A percentile compares a stretch with the other conserved stretches of the same genome.
Conservation (phyloP, 2,329 filamentous ascomycete species). For the Conoideocrella luteorostrata region DNA sequence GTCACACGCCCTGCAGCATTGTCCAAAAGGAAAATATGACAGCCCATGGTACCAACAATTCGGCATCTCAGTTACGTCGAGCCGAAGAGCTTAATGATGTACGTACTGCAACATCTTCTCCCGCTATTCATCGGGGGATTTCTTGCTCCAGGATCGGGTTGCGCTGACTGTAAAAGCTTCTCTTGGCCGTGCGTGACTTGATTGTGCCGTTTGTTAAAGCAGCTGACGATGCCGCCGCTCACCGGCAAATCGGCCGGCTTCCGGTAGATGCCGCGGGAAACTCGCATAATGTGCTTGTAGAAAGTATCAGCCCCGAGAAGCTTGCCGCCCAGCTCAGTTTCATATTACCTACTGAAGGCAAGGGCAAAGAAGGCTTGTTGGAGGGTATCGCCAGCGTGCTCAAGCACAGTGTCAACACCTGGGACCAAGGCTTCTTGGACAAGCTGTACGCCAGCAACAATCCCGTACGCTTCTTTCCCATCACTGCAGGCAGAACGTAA, state of each 20-base stretch:
- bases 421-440: conserved; percentile 93
- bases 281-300: conserved; percentile 53
- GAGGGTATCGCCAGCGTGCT: conserved; percentile 65
- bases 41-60: conserved; percentile 14
- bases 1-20: conserved; percentile 2
- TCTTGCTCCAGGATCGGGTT: not conserved
- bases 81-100: conserved; percentile 27
- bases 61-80: conserved; percentile 20
- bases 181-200: conserved; percentile 59
- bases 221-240: conserved; percentile 57
- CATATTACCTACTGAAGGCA: conserved; percentile 50
- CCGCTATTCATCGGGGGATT: not conserved
- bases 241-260: conserved; percentile 44
- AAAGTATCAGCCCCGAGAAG: conserved; percentile 53
- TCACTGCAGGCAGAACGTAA: no score
- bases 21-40: not conserved
- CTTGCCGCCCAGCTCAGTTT: conserved; percentile 51
- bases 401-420: conserved; percentile 92
- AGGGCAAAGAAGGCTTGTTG: conserved; percentile 68
- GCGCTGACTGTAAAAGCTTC: conserved; percentile 43
- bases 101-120: conserved; percentile 10
- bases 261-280: conserved; percentile 33
- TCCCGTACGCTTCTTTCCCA: conserved; percentile 53
- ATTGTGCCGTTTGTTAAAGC: conserved; percentile 64
- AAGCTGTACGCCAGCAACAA: conserved; percentile 92